Conservation (phyloP, 495 filamentous ascomycete species). For the Glonium stellatum region DNA sequence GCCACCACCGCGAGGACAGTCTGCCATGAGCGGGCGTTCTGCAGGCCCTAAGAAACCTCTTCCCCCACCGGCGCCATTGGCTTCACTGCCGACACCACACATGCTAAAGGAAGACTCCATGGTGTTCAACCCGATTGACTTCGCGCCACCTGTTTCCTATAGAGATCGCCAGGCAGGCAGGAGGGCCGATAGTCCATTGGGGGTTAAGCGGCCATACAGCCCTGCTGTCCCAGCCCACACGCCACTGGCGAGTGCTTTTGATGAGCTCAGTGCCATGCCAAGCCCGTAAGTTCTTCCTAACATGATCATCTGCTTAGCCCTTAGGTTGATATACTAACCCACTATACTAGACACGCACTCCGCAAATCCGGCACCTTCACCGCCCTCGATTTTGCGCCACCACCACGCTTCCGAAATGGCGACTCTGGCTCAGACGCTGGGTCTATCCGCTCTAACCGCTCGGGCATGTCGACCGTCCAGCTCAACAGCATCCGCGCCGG, state of each 20-base stretch:
- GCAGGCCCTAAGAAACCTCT: conserved; percentile 53
- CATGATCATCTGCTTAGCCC: conserved; percentile 1
- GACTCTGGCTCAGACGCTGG: conserved; percentile 75
- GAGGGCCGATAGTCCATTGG: conserved; percentile 67
- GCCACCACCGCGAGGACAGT: conserved; percentile 33
- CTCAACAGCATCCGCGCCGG: conserved; percentile 74
- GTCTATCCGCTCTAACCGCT: conserved; percentile 70
- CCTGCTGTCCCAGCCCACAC: conserved; percentile 61
- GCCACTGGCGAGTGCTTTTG: conserved; percentile 74
- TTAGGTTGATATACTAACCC: conserved; percentile 29
- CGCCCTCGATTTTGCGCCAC: conserved; percentile 89
- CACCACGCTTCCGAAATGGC: conserved; percentile 68
- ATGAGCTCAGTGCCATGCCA: conserved; percentile 77
- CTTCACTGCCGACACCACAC: conserved; percentile 74
- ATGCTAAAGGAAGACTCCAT: conserved; percentile 80
- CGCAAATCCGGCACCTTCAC: conserved; percentile 88
- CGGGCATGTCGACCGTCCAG: conserved; percentile 63
- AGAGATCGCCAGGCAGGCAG: conserved; percentile 63
- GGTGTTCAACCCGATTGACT: conserved; percentile 66
- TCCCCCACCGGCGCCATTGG: conserved; percentile 67
- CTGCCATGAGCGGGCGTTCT: conserved; percentile 37
- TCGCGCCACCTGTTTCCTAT: conserved; percentile 70
- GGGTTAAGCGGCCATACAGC: conserved; percentile 67
- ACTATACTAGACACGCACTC: conserved; percentile 58
- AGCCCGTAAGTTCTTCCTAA: conserved; percentile 67